These are phyloP conservation scores for Triticum monococcum DNA, from an alignment of 176 grass and related monocot genomes.

Conservation along the genomic window DNA sequence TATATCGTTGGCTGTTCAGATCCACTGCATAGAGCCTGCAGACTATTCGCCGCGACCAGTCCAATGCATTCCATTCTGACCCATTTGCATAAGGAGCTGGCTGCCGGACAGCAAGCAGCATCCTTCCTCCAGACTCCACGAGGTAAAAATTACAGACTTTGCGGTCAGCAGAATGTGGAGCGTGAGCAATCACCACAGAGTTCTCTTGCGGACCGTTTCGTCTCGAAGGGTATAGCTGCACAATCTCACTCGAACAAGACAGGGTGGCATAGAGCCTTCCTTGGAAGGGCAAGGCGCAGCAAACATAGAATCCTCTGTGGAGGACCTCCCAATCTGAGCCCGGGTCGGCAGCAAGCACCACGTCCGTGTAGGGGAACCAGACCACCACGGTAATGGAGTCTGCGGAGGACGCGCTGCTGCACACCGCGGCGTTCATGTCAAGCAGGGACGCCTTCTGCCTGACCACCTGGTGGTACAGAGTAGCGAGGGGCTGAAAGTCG, in stretches of 20 bases:
- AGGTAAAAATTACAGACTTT: too few relatives aligned
- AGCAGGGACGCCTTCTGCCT: not conserved
- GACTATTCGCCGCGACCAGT: too few relatives aligned
- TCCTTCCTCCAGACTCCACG: too few relatives aligned
- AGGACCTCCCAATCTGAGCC: not conserved
- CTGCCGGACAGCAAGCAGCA: too few relatives aligned
- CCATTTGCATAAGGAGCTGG: too few relatives aligned
- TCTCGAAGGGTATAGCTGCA: not conserved
- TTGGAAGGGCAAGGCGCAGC: not conserved
- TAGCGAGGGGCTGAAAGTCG: constrained; percentile 7
- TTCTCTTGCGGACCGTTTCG: too few relatives aligned
- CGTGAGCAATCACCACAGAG: too few relatives aligned
- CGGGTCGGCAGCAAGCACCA: not conserved
- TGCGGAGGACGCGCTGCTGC: not conserved
- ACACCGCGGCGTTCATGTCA: not conserved
- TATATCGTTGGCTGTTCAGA: too few relatives aligned
- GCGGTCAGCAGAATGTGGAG: too few relatives aligned
- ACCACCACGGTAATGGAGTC: constrained; percentile 12
- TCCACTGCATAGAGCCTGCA: too few relatives aligned
- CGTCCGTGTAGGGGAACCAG: not conserved
- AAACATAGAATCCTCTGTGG: not conserved
- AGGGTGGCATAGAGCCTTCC: not conserved
- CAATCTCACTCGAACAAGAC: not conserved
- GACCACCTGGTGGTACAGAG: not conserved
- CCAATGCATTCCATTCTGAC: too few relatives aligned